Percentiles rank a stretch among this genome's conserved stretches.
These are phyloP conservation scores for Comarum palustre DNA, from an alignment of 306 rosid species.

Conservation along the genomic window DNA sequence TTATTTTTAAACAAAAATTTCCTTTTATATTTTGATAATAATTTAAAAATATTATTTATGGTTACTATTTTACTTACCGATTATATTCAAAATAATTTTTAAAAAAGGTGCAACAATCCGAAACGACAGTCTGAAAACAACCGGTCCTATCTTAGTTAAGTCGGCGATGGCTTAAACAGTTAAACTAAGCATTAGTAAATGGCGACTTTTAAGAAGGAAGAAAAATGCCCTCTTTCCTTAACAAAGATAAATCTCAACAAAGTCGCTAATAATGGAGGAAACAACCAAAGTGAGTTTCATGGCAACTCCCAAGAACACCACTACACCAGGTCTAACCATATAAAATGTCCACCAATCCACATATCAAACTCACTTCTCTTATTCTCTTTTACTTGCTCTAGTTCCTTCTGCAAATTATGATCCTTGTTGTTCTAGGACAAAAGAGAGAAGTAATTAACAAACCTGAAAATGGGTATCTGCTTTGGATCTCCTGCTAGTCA, in stretches of 20 bases:
- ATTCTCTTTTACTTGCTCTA: background rate
- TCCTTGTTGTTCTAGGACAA: background rate
- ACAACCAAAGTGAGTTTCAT: slow-evolving; percentile 20
- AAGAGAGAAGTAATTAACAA: background rate
- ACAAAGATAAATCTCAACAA: background rate
- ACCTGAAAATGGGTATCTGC: slow-evolving; percentile 57
- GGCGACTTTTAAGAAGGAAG: background rate
- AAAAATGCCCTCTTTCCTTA: background rate
- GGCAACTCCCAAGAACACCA: slow-evolving; percentile 8
- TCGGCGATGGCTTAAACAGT: background rate
- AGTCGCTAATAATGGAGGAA: background rate
- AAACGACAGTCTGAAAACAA: background rate
- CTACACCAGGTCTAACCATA: background rate
- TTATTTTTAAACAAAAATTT: too few species aligned
- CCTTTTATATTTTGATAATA: too few species aligned
- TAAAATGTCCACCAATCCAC: background rate
- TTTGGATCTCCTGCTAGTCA: slow-evolving; percentile 32
- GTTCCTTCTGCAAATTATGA: background rate
- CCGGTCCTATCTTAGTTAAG: background rate
- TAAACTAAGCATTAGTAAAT: background rate
- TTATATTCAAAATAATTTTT: too few species aligned
- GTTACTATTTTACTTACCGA: too few species aligned
- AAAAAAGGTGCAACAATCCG: too few species aligned
- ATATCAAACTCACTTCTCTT: background rate
- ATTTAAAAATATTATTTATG: too few species aligned